Conservation (phyloP, 805 yeast genomes). For the Yamadazyma endophytica region DNA sequence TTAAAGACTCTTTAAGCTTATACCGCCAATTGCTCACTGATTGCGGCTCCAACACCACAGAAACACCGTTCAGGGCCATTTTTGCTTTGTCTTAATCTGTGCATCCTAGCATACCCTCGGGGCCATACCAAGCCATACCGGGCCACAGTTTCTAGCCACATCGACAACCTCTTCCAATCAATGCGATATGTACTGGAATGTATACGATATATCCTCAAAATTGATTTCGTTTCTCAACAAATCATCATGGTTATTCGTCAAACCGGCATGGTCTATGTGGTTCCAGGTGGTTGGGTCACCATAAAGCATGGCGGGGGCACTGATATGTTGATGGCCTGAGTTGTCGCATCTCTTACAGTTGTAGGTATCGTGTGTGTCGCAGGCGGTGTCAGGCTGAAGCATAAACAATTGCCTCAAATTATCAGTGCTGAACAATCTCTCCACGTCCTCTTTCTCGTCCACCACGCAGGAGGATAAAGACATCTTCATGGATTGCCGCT, state of each 20-base stretch:
- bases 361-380: constrained; percentile 92
- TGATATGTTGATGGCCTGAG: constrained; percentile 49
- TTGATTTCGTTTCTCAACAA: constrained; percentile 70
- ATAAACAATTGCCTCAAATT: constrained; percentile 71
- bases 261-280: constrained; percentile 64
- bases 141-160: too few relatives aligned
- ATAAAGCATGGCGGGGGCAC: constrained; percentile 84
- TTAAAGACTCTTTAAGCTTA: too few relatives aligned
- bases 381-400: constrained; percentile 59
- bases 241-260: constrained; percentile 69
- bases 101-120: too few relatives aligned
- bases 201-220: constrained; percentile 71
- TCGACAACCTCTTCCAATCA: too few relatives aligned
- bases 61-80: too few relatives aligned
- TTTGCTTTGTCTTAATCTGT: too few relatives aligned
- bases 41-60: too few relatives aligned
- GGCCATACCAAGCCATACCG: too few relatives aligned
- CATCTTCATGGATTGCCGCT: constrained; percentile 91
- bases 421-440: constrained; percentile 82
- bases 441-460: constrained; percentile 94
- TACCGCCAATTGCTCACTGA: too few relatives aligned
- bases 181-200: constrained; percentile 92
- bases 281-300: constrained; percentile 99
- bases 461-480: constrained; percentile 94
- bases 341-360: constrained; percentile 73